Evolutionary conservation across 148 eudicot species (phyloP).

Genomic region (Rhododendron vialii): DNA sequence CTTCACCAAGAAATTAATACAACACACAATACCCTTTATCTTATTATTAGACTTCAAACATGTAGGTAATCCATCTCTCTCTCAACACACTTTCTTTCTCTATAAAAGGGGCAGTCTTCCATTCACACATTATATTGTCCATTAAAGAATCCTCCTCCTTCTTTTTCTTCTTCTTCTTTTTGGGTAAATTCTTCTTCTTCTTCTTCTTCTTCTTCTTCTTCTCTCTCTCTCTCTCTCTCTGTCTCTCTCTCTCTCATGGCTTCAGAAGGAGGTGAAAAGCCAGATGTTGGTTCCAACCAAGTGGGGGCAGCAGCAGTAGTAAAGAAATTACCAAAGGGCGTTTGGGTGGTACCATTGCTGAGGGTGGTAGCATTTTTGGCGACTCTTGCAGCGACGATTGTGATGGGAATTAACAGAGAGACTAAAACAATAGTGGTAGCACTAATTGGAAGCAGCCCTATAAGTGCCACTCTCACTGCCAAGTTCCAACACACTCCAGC

Average conservation of each 20-base stretch:
- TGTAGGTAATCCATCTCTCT: background rate
- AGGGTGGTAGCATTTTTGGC: conserved; percentile 59
- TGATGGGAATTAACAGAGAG: conserved; percentile 72
- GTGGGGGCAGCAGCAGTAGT: background rate
- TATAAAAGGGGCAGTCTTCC: background rate
- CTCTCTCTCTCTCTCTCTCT: background rate
- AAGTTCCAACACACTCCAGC: conserved; percentile 78
- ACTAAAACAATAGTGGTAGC: conserved; percentile 71
- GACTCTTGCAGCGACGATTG: conserved; percentile 56
- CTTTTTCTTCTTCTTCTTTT: too few relatives aligned
- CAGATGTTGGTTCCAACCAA: conserved; percentile 8
- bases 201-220: background rate
- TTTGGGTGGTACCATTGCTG: conserved; percentile 19
- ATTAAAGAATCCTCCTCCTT: too few relatives aligned
- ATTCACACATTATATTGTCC: background rate
- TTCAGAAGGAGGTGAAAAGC: conserved; percentile 22
- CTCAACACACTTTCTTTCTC: background rate
- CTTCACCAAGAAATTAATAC: background rate
- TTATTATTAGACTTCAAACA: background rate
- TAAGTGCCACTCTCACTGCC: conserved; percentile 69
- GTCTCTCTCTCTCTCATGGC: conserved; percentile 10
- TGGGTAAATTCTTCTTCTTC: too few relatives aligned
- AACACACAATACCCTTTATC: background rate
- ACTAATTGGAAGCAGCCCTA: conserved; percentile 61
- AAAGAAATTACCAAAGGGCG: background rate